These are phyloP conservation scores for Septoria petroselini DNA, from an alignment of 2,329 filamentous ascomycete species.

Conservation along the genomic window DNA sequence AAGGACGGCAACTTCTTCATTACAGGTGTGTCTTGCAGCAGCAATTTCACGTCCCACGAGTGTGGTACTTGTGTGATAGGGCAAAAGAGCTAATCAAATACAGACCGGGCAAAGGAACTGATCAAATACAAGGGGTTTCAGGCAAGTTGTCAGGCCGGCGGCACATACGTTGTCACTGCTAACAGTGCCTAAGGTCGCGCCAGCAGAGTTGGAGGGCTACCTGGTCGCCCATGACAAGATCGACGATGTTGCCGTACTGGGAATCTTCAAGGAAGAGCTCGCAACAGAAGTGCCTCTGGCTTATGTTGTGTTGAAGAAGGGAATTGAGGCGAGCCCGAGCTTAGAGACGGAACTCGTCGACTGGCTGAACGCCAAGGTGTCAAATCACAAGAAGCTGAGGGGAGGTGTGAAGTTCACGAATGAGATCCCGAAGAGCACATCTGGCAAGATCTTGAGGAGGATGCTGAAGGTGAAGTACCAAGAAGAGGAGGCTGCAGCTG, in stretches of 20 bases:
- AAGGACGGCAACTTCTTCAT: slow-evolving; percentile 78
- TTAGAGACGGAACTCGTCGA: slow-evolving; percentile 52
- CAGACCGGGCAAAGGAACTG: slow-evolving; percentile 68
- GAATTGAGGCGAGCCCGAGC: slow-evolving; percentile 27
- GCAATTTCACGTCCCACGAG: too few relatives aligned
- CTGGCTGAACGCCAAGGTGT: slow-evolving; percentile 65
- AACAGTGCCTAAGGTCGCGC: too few relatives aligned
- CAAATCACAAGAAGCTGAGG: slow-evolving; percentile 55
- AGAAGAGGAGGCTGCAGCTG: slow-evolving; percentile 41
- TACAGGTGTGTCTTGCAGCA: too few relatives aligned
- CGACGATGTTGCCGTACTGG: slow-evolving; percentile 47
- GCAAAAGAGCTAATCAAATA: too few relatives aligned
- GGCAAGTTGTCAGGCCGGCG: too few relatives aligned
- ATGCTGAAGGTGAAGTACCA: slow-evolving; percentile 51
- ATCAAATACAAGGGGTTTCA: slow-evolving; percentile 57
- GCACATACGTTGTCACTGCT: too few relatives aligned
- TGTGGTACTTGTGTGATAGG: too few relatives aligned
- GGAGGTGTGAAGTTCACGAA: slow-evolving; percentile 62
- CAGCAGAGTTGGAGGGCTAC: slow-evolving; percentile 45
- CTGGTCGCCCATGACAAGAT: slow-evolving; percentile 44
- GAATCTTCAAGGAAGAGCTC: slow-evolving; percentile 45
- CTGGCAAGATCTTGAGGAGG: slow-evolving; percentile 69
- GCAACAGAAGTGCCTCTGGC: slow-evolving; percentile 58
- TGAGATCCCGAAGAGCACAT: slow-evolving; percentile 68
- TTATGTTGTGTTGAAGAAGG: slow-evolving; percentile 51